Evolutionary conservation across 176 grass and related monocot species (phyloP).

Genomic region (Tillandsia fasciculata): DNA sequence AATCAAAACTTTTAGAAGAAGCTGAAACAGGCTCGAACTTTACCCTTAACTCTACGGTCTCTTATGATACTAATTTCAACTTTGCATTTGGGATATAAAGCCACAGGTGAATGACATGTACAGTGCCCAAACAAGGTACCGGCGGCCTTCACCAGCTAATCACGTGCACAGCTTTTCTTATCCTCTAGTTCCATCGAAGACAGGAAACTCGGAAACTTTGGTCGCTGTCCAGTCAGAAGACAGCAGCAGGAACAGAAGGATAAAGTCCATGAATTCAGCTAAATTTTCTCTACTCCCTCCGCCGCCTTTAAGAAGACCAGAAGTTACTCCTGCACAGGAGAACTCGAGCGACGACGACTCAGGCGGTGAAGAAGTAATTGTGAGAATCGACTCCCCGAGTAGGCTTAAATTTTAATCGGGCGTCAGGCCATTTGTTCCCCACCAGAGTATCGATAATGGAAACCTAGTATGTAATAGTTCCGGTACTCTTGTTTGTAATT

Average conservation of each 20-base stretch:
- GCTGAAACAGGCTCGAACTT: not conserved
- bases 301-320: slow-evolving; percentile 5
- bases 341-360: slow-evolving; percentile 65
- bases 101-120: slow-evolving; percentile 39
- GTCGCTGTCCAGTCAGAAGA: slow-evolving; percentile 57
- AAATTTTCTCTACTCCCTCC: slow-evolving; percentile 6
- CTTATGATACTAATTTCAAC: not conserved
- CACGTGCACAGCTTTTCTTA: slow-evolving; percentile 46
- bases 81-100: not conserved
- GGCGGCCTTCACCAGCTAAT: slow-evolving; percentile 10
- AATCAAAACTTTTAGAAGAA: not conserved
- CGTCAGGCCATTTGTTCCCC: slow-evolving; percentile 15
- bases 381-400: slow-evolving; percentile 85
- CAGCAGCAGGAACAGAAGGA: slow-evolving; percentile 20
- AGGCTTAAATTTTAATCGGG: slow-evolving; percentile 47
- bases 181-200: slow-evolving; percentile 40
- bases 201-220: slow-evolving; percentile 31
- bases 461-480: not conserved
- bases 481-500: too few relatives aligned
- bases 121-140: not conserved
- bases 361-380: slow-evolving; percentile 56
- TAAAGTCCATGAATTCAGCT: slow-evolving; percentile 2
- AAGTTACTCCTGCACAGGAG: slow-evolving; percentile 11
- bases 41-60: not conserved
- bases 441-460: not conserved